Percentiles rank a stretch among this genome's conserved stretches.
These are phyloP conservation scores for Globisporangium polare DNA, from an alignment of 352 stramenopile species.

Conservation along the genomic window DNA sequence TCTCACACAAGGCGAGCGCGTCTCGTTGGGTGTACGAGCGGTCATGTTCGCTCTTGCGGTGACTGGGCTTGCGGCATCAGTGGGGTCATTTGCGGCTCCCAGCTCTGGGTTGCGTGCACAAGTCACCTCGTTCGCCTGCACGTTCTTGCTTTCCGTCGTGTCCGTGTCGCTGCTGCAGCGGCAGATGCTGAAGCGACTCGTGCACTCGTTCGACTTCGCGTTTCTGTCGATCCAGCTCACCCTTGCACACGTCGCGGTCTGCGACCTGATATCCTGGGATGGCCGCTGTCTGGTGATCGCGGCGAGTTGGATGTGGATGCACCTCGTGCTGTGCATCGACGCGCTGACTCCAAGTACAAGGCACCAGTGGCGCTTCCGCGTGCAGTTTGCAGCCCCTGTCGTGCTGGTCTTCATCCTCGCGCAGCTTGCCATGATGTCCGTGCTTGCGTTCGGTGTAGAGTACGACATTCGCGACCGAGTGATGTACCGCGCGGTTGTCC, in stretches of 20 bases:
- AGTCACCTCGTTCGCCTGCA: neutral
- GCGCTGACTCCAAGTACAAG: neutral
- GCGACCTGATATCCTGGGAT: conserved; percentile 23
- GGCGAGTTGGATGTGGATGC: conserved; percentile 1
- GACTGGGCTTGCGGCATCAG: neutral
- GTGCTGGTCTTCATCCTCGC: neutral
- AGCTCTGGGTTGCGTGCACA: neutral
- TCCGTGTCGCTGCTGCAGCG: conserved; percentile 3
- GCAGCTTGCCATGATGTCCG: neutral
- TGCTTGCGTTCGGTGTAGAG: neutral
- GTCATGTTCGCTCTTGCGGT: neutral
- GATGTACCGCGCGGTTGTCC: neutral
- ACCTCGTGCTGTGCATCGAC: conserved; percentile 1
- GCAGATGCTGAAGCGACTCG: conserved; percentile 1
- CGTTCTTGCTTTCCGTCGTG: neutral
- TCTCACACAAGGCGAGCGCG: neutral
- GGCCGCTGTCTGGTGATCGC: neutral
- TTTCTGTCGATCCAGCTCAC: conserved; percentile 29
- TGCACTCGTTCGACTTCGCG: conserved; percentile 28
- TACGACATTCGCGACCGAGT: neutral
- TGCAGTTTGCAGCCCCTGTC: neutral
- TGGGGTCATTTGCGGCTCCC: neutral
- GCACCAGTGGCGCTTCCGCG: neutral
- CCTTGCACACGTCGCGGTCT: conserved; percentile 13
- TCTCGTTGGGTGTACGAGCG: neutral